Conservation (phyloP, 2,329 filamentous ascomycete genomes). For the Xylariaceae sp. region DNA sequence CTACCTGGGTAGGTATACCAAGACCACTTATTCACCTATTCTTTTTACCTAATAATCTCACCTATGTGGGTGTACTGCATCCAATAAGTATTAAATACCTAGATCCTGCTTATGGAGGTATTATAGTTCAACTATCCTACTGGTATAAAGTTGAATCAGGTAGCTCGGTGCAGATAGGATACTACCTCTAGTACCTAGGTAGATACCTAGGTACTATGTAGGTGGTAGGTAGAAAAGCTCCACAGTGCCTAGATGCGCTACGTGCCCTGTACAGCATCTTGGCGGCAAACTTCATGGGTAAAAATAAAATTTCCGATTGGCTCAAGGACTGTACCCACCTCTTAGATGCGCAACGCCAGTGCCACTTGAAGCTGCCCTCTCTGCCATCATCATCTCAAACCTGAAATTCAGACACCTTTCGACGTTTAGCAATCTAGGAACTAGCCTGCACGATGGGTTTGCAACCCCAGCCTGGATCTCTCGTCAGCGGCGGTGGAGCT, state of each 20-base stretch:
- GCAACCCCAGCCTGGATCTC: slow-evolving; percentile 35
- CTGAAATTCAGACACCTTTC: background rate
- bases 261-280: background rate
- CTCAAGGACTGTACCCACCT: background rate
- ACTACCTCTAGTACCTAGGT: too few relatives aligned
- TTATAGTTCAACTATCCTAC: too few relatives aligned
- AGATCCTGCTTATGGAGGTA: too few relatives aligned
- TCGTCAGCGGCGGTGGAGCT: slow-evolving; percentile 23
- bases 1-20: too few relatives aligned
- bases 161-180: too few relatives aligned
- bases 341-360: background rate
- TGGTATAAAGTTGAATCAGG: too few relatives aligned
- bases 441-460: slow-evolving; percentile 35
- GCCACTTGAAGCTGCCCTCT: background rate
- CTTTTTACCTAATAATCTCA: too few relatives aligned
- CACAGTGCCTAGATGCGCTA: background rate
- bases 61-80: too few relatives aligned
- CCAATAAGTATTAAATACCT: too few relatives aligned
- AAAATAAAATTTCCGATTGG: slow-evolving; percentile 16
- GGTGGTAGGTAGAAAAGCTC: background rate
- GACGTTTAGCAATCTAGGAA: slow-evolving; percentile 1
- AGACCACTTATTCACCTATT: too few relatives aligned
- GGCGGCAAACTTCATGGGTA: background rate
- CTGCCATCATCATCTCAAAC: background rate
- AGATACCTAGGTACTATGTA: too few relatives aligned